Evolutionary conservation across 768 basidiomycete species (phyloP).

Genomic region (Nevesoporus exiguus): DNA sequence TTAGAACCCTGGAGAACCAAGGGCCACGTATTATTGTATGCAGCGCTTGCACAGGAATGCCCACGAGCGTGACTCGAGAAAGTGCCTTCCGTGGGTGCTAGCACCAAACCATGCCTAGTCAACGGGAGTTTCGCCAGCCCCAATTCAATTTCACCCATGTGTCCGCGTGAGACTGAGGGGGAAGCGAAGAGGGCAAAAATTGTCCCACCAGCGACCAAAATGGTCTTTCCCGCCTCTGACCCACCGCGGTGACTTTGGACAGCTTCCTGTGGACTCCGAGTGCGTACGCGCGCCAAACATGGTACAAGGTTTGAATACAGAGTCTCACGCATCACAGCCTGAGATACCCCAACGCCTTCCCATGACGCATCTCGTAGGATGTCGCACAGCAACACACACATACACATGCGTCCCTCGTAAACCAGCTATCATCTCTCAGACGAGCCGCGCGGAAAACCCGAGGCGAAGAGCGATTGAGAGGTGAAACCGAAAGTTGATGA

Average conservation of each 20-base stretch:
- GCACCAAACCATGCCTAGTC: too few species aligned
- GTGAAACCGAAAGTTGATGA: too few species aligned
- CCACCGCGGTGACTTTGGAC: neutral
- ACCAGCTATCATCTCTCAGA: neutral
- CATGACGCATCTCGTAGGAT: neutral
- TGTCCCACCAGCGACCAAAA: neutral
- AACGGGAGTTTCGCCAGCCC: conserved; percentile 13
- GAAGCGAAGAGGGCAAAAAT: neutral
- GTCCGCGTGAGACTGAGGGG: neutral
- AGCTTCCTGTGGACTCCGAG: neutral
- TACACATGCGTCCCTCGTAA: neutral
- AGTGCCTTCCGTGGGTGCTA: conserved; percentile 7
- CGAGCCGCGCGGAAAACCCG: neutral
- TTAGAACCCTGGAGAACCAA: neutral
- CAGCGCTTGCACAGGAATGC: neutral
- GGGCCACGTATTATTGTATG: neutral
- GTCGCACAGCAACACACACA: neutral
- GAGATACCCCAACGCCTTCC: neutral
- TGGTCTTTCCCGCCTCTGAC: conserved; percentile 1
- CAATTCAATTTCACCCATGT: conserved; percentile 17
- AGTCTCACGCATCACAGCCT: neutral
- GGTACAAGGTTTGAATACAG: neutral
- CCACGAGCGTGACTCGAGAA: conserved; percentile 3
- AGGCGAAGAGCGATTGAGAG: neutral
- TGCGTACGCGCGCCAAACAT: neutral